These are phyloP conservation scores for Penicillium sp. DNA, from an alignment of 2,329 filamentous ascomycete species.

Conservation along the genomic window DNA sequence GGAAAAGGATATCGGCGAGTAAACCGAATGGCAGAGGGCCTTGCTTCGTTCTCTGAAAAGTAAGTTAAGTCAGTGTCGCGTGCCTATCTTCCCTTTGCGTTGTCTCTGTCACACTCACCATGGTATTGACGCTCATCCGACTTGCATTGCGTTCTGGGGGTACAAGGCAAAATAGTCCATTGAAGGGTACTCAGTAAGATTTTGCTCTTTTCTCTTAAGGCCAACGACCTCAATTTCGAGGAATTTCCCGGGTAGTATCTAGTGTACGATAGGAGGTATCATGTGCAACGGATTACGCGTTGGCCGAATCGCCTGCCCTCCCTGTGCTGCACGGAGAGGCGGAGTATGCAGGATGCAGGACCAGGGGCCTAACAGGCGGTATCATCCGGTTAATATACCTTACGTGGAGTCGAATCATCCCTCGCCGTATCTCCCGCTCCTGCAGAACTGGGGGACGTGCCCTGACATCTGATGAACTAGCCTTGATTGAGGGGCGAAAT, in stretches of 20 bases:
- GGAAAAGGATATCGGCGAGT: slow-evolving; percentile 36
- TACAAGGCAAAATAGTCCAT: slow-evolving; percentile 17
- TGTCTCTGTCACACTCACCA: slow-evolving; percentile 8
- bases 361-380: slow-evolving; percentile 12
- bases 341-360: slow-evolving; percentile 26
- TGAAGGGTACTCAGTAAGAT: slow-evolving; percentile 11
- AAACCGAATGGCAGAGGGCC: slow-evolving; percentile 26
- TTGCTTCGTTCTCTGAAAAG: slow-evolving; percentile 20
- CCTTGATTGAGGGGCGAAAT: slow-evolving; percentile 2
- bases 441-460: slow-evolving; percentile 10
- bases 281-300: slow-evolving; percentile 30
- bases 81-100: slow-evolving; percentile 2
- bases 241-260: slow-evolving; percentile 7
- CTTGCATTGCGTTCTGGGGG: slow-evolving; percentile 10
- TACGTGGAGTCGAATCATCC: slow-evolving; percentile 20
- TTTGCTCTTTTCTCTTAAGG: slow-evolving; percentile 7
- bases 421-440: slow-evolving; percentile 9
- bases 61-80: slow-evolving; percentile 16
- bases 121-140: slow-evolving; percentile 6
- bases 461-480: slow-evolving; percentile 6
- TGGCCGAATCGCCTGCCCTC: slow-evolving; percentile 21
- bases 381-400: slow-evolving; percentile 17
- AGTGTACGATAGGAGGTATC: slow-evolving; percentile 15
- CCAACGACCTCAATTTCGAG: slow-evolving; percentile 20
- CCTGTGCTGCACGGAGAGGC: slow-evolving; percentile 23